Percentiles rank a stretch among this genome's conserved stretches.
phyloP scores from a whole-genome alignment of 1,284 basidiomycete genomes.

The Rhodotorula glutinis region DNA sequence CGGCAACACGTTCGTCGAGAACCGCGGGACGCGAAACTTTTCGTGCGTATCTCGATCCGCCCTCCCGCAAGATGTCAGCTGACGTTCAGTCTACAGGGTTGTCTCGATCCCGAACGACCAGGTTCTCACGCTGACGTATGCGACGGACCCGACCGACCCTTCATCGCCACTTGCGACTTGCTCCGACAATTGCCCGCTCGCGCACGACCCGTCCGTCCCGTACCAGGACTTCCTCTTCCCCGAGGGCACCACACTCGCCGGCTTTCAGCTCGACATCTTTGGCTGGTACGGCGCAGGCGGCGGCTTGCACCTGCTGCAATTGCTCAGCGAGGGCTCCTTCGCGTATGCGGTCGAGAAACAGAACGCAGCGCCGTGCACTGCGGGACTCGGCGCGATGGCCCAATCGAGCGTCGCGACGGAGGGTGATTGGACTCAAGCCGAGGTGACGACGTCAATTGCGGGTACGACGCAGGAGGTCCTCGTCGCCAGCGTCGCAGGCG shows the following conservation, averaged over 20 bases:
- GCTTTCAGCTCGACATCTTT: constrained; percentile 76
- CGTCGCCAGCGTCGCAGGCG: constrained; percentile 64
- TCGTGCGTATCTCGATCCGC: constrained; percentile 56
- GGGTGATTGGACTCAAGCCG: constrained; percentile 30
- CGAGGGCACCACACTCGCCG: constrained; percentile 63
- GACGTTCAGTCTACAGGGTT: constrained; percentile 25
- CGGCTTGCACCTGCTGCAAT: constrained; percentile 81
- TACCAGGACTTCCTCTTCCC: constrained; percentile 87
- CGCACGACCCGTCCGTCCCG: constrained; percentile 58
- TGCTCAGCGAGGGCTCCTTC: constrained; percentile 73
- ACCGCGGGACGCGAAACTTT: constrained; percentile 78
- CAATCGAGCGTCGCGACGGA: constrained; percentile 18
- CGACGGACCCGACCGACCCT: constrained; percentile 39
- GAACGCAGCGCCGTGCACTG: constrained; percentile 71
- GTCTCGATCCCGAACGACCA: constrained; percentile 44
- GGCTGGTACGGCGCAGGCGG: constrained; percentile 71
- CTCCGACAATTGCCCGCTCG: constrained; percentile 47
- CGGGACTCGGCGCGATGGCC: constrained; percentile 47
- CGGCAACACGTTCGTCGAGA: constrained; percentile 80
- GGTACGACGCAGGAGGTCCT: constrained; percentile 76
- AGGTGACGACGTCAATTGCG: constrained; percentile 52
- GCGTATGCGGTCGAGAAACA: constrained; percentile 63
- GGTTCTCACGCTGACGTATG: constrained; percentile 42
- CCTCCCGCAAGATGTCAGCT: background rate
- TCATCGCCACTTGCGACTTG: constrained; percentile 44